Evolutionary conservation across 23 red algal genomes (phyloP).

Genomic region (Gracilariopsis chorda): DNA sequence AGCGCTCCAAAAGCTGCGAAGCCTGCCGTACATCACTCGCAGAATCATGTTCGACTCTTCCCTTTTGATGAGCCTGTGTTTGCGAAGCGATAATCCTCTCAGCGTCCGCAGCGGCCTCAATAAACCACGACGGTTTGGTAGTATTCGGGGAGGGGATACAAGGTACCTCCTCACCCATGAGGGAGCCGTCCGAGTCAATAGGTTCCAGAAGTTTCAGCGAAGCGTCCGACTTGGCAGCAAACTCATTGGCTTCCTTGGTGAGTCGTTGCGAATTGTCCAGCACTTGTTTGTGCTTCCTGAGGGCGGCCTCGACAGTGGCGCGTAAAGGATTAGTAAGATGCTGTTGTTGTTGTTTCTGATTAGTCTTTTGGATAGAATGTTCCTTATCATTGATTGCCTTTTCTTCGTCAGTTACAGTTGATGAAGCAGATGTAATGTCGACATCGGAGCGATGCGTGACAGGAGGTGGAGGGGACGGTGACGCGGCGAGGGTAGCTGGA

Average conservation of each 20-base stretch:
- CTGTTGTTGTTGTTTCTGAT: not conserved
- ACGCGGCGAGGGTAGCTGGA: not conserved
- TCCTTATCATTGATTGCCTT: not conserved
- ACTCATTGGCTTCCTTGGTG: constrained; percentile 2
- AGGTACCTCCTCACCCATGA: not conserved
- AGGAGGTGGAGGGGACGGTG: not conserved
- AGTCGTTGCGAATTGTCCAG: constrained; percentile 2
- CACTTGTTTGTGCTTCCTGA: constrained; percentile 5
- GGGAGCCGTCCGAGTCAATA: constrained; percentile 11
- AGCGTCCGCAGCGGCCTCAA: constrained; percentile 16
- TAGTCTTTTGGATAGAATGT: not conserved
- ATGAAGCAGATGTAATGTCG: not conserved
- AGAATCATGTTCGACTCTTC: not conserved
- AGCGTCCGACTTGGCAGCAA: constrained; percentile 1
- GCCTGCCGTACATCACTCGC: constrained; percentile 6
- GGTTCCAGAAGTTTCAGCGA: not conserved
- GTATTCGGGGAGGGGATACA: not conserved
- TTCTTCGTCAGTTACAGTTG: not conserved
- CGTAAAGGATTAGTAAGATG: not conserved
- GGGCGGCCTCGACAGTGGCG: not conserved
- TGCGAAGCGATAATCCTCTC: not conserved
- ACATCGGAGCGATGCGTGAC: not conserved
- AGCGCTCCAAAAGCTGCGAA: not conserved
- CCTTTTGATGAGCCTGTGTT: not conserved
- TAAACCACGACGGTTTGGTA: constrained; percentile 35